Conservation (phyloP, 495 filamentous ascomycete genomes). For the Pyrenula aspistea region DNA sequence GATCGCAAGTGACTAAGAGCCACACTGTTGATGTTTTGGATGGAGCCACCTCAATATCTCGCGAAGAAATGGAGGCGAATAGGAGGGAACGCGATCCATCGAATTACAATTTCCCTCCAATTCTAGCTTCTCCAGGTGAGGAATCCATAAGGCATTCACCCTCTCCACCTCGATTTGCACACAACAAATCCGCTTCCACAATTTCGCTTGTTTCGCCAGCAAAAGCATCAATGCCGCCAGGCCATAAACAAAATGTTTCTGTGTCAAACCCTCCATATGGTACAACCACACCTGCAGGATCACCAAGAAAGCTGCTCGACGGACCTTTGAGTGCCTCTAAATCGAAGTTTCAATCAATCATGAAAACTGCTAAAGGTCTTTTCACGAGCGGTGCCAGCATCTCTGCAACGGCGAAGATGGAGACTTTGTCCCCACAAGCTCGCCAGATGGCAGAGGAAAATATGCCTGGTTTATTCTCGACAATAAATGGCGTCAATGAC, state of each 20-base stretch:
- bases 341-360: conserved; percentile 72
- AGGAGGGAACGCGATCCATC: neutral
- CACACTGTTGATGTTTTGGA: conserved; percentile 49
- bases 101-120: neutral
- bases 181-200: conserved; percentile 42
- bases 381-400: conserved; percentile 70
- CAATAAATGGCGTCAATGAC: neutral
- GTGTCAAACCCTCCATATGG: conserved; percentile 42
- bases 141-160: conserved; percentile 1
- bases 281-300: conserved; percentile 57
- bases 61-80: neutral
- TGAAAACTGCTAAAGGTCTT: conserved; percentile 73
- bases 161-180: conserved; percentile 16
- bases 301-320: conserved; percentile 57
- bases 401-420: conserved; percentile 63
- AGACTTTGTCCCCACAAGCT: conserved; percentile 27
- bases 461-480: conserved; percentile 1
- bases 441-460: conserved; percentile 3
- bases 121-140: neutral
- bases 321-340: conserved; percentile 82
- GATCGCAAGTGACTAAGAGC: conserved; percentile 40
- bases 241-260: conserved; percentile 51
- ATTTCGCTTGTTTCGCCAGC: conserved; percentile 34
- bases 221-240: conserved; percentile 21
- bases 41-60: conserved; percentile 20